Percentiles rank a stretch among this genome's conserved stretches.
Evolutionary conservation across 2,329 filamentous ascomycete species (phyloP).

Genomic region (Venturiaceae sp.): DNA sequence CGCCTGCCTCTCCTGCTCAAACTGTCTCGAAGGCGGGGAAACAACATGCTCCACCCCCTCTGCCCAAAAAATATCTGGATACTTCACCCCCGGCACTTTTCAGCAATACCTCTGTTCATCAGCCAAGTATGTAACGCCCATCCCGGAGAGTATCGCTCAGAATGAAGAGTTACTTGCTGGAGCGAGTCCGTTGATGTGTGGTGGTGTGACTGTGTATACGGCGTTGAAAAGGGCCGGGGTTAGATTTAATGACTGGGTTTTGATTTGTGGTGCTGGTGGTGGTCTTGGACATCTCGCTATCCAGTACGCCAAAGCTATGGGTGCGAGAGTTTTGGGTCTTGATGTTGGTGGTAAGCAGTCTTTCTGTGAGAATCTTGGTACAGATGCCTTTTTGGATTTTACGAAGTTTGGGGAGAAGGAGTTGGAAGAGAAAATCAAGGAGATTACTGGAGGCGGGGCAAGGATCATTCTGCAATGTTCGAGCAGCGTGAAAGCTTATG

Average conservation of each 20-base stretch:
- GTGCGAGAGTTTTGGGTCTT: conserved; percentile 68
- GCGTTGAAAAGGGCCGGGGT: conserved; percentile 74
- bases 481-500: conserved; percentile 20
- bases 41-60: conserved; percentile 60
- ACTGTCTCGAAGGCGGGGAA: conserved; percentile 45
- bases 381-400: conserved; percentile 71
- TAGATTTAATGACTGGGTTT: conserved; percentile 65
- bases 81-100: conserved; percentile 88
- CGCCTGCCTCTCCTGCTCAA: conserved; percentile 71
- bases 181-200: conserved; percentile 74
- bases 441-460: conserved; percentile 26
- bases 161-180: too few species aligned
- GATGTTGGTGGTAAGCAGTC: conserved; percentile 67
- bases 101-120: conserved; percentile 88
- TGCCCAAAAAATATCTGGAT: conserved; percentile 73
- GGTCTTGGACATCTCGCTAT: conserved; percentile 70
- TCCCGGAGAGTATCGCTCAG: conserved; percentile 68
- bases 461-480: conserved; percentile 27
- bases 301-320: conserved; percentile 90
- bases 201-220: conserved; percentile 83
- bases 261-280: conserved; percentile 78
- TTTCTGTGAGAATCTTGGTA: conserved; percentile 51
- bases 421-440: conserved; percentile 22
- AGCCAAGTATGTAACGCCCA: conserved; percentile 73
- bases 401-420: conserved; percentile 27